Percentiles rank a stretch among this genome's conserved stretches.
These are phyloP conservation scores for Cutaneotrichosporon spelunceum DNA, from an alignment of 1,284 basidiomycete genomes.

Conservation along the genomic window DNA sequence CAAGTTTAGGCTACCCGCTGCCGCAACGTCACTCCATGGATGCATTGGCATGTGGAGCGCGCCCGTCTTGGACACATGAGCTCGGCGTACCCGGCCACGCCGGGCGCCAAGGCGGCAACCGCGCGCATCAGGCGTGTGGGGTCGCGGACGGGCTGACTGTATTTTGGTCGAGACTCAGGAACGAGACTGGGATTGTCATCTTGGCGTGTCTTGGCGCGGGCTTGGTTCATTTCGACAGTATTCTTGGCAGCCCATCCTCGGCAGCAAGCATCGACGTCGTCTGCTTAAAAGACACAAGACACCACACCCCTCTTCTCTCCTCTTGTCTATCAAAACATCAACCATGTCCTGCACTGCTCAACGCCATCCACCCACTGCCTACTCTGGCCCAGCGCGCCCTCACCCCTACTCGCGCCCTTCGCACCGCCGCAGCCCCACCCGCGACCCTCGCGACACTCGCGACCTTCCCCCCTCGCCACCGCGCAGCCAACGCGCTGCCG, in stretches of 20 bases:
- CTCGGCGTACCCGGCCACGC: too few relatives aligned
- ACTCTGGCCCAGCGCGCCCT: neutral
- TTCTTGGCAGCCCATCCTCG: neutral
- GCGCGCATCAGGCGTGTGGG: neutral
- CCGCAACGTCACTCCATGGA: too few relatives aligned
- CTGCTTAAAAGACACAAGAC: neutral
- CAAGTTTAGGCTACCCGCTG: too few relatives aligned
- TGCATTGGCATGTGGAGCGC: too few relatives aligned
- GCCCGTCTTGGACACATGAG: too few relatives aligned
- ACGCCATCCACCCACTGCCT: neutral
- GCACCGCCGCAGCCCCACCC: neutral
- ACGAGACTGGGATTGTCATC: neutral
- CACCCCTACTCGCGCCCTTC: neutral
- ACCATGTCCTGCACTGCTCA: neutral
- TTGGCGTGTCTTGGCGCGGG: neutral
- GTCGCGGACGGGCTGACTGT: neutral
- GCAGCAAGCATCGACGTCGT: neutral
- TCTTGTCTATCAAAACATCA: neutral
- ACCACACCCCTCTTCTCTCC: neutral
- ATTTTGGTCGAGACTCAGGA: neutral
- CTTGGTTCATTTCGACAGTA: neutral
- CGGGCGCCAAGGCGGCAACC: too few relatives aligned
- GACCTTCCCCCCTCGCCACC: constrained; percentile 42
- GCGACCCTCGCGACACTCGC: constrained; percentile 13
- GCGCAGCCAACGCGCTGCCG: constrained; percentile 38